These are phyloP conservation scores for Epichloe elymi DNA, from an alignment of 2,329 filamentous ascomycete species.

Conservation along the genomic window DNA sequence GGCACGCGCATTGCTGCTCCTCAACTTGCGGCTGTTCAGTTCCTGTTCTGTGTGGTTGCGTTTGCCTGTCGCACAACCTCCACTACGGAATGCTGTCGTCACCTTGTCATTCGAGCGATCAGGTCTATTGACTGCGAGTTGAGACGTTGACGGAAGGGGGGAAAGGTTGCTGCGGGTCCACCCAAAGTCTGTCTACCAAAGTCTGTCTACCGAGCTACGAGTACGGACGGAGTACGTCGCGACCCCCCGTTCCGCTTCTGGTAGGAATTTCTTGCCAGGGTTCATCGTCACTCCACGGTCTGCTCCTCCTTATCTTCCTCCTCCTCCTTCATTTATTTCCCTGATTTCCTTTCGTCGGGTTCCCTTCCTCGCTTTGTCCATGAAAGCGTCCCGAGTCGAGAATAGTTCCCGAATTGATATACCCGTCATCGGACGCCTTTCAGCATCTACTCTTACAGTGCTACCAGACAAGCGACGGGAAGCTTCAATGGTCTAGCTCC, in stretches of 20 bases:
- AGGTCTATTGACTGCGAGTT: neutral
- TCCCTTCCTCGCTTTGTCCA: neutral
- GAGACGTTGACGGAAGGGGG: neutral
- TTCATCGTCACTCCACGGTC: constrained; percentile 5
- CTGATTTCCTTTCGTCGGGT: neutral
- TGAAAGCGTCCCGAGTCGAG: neutral
- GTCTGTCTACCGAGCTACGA: neutral
- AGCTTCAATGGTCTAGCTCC: neutral
- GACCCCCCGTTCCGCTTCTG: constrained; percentile 3
- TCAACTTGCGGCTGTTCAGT: neutral
- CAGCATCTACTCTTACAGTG: neutral
- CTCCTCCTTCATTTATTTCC: neutral
- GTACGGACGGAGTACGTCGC: neutral
- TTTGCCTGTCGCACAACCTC: neutral
- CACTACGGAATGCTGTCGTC: neutral
- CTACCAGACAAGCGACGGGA: neutral
- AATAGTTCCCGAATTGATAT: no score
- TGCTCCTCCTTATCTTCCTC: neutral
- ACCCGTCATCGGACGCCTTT: neutral
- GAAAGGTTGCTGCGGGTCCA: neutral
- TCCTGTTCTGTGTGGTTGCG: neutral
- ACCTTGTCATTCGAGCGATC: neutral
- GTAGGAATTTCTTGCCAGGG: constrained; percentile 4
- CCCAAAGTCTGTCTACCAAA: no score
- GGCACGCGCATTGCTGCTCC: neutral